Conservation (phyloP, 768 basidiomycete genomes). For the Boletus vermiculosoides region DNA sequence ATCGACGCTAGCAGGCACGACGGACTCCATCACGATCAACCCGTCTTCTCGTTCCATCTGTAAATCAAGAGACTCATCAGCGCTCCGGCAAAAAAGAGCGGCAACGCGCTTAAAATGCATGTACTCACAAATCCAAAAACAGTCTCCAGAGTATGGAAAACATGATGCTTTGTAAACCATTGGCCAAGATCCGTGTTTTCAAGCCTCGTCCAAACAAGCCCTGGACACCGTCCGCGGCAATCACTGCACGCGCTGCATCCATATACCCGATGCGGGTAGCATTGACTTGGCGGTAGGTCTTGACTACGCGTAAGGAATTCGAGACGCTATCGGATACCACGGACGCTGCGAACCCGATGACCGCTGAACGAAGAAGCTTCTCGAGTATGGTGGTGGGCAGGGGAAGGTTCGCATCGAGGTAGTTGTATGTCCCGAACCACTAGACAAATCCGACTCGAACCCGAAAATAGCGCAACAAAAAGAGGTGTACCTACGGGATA, state of each 20-base stretch:
- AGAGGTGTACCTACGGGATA: conserved; percentile 61
- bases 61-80: not conserved
- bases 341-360: conserved; percentile 89
- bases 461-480: not conserved
- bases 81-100: not conserved
- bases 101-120: not conserved
- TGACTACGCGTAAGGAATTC: conserved; percentile 89
- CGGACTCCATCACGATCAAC: not conserved
- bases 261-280: conserved; percentile 76
- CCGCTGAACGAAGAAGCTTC: conserved; percentile 74
- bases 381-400: conserved; percentile 47
- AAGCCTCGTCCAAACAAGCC: conserved; percentile 89
- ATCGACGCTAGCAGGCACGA: not conserved
- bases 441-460: conserved; percentile 29
- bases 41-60: conserved; percentile 39
- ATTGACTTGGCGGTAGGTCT: conserved; percentile 94
- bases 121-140: conserved; percentile 82
- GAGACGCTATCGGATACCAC: conserved; percentile 82
- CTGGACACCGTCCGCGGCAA: conserved; percentile 68
- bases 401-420: conserved; percentile 63
- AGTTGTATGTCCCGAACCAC: conserved; percentile 90
- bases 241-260: conserved; percentile 73
- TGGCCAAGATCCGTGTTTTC: conserved; percentile 85
- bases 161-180: conserved; percentile 88
- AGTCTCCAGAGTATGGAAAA: conserved; percentile 90